Evolutionary conservation across 257 asterid species (phyloP).

Genomic region (Lantana camara): DNA sequence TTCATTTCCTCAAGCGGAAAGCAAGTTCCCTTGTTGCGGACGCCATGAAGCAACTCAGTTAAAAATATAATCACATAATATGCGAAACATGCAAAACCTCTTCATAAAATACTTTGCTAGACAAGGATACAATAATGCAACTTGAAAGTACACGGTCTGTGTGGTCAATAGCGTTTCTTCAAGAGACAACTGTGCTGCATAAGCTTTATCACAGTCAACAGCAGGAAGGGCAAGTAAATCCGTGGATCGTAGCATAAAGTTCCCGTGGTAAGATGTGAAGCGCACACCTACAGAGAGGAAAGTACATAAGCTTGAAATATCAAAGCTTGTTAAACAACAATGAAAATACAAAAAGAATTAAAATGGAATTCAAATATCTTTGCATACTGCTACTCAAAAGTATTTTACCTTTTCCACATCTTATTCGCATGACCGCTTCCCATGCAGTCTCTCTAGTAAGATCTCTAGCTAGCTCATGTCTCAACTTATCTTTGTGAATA

Average conservation of each 20-base stretch:
- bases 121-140: slow-evolving; percentile 95
- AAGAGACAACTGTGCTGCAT: slow-evolving; percentile 88
- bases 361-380: slow-evolving; percentile 21
- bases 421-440: slow-evolving; percentile 98
- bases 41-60: slow-evolving; percentile 16
- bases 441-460: slow-evolving; percentile 98
- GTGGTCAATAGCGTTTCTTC: slow-evolving; percentile 91
- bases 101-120: slow-evolving; percentile 15
- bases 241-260: slow-evolving; percentile 95
- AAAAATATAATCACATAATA: not conserved
- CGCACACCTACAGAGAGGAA: slow-evolving; percentile 75
- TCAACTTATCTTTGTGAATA: slow-evolving; percentile 73
- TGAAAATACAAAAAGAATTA: not conserved
- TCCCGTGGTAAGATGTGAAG: slow-evolving; percentile 95
- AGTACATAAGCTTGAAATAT: slow-evolving; percentile 19
- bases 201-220: slow-evolving; percentile 98
- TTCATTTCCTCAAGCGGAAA: slow-evolving; percentile 18
- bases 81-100: slow-evolving; percentile 19
- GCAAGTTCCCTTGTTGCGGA: slow-evolving; percentile 9
- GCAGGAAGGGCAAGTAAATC: slow-evolving; percentile 98
- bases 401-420: slow-evolving; percentile 96
- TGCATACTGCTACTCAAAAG: slow-evolving; percentile 14
- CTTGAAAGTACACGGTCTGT: slow-evolving; percentile 89
- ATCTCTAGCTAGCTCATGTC: slow-evolving; percentile 88
- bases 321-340: slow-evolving; percentile 27